Evolutionary conservation across 441 rosid genomes (phyloP), one percentile per base, ranked within the genome.

Genomic region (Macaranga tanarius): DNA sequence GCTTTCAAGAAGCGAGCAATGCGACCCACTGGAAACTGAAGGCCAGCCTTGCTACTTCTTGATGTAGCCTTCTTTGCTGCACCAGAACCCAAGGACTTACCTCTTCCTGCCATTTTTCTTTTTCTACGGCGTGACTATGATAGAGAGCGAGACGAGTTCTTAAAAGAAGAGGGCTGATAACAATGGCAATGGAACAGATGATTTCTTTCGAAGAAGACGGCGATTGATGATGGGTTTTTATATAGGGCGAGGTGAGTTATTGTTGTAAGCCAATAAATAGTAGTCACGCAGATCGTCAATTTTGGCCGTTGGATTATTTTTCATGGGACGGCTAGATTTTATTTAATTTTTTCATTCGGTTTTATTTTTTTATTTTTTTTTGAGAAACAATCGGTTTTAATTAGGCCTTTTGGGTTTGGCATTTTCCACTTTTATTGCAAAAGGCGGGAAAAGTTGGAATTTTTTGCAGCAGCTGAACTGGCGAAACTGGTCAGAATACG

Each of bases 21-120:
- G n/a, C 89, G 75, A 16, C 87, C 86, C 0, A 87, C 87, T 0
- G 89, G 87, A 40, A 87, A 84, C 69, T 85, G 89, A 38, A 87
- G 83, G 9, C 87, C 89, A 26, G 89, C 87, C 59, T 85, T 87
- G 2, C 73, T 73, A 2, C 87, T 85, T 38, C 88, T 52, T 54
- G 84, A 70, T 5, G 82, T 79, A 0, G 84, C 70, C 64, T 84
- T 86, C 62, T 72, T 62, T 5, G 52, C 23, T 22, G 11, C 40
- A 2, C 34, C 62, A 2, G 69, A 62, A 13, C 62, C 75, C 50
- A 72, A 52, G 12, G 25, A 52, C 54, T 62, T 62, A 1, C 75
- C 69, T 40, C 69, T 51, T 40, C 62, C 69, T 17, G 75, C 75
- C 70, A 73, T 64, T 48, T 9, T 42, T 42, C 28, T 19, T 67